Evolutionary conservation across 2,329 filamentous ascomycete species (phyloP).

Genomic region (Neopestalotiopsis sp.): DNA sequence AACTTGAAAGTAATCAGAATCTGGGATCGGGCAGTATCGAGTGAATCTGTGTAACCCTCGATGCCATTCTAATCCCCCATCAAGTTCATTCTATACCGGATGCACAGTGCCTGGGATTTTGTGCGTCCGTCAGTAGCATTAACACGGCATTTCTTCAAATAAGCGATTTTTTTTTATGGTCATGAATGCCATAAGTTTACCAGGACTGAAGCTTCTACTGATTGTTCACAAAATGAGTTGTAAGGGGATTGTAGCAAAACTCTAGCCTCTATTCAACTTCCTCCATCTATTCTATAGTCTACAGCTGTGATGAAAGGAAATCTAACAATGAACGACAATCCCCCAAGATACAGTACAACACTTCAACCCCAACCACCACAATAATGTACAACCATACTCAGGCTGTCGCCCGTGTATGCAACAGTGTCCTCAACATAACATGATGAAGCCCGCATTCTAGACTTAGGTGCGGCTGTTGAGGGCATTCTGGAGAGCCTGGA

Average conservation of each 20-base stretch:
- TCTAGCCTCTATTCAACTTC: neutral
- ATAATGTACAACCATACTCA: neutral
- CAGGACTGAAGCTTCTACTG: no score
- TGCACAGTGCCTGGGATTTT: no score
- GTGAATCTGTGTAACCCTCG: no score
- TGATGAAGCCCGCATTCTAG: neutral
- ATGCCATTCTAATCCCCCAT: no score
- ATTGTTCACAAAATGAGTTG: no score
- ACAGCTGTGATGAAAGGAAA: neutral
- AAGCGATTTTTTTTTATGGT: no score
- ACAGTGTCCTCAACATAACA: neutral
- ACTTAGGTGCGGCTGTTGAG: constrained; percentile 8
- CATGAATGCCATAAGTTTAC: no score
- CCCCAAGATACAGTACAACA: neutral
- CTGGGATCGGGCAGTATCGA: no score
- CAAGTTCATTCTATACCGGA: no score
- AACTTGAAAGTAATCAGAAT: no score
- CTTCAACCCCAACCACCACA: neutral
- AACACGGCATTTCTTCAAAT: no score
- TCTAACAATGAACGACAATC: neutral
- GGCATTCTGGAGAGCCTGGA: constrained; percentile 14
- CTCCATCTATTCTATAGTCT: neutral
- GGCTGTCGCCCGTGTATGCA: neutral
- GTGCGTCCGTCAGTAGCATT: no score
- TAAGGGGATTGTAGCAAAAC: neutral